Base-by-base conservation (phyloP, 2,329 filamentous ascomycete genomes). In the Aspergillus sp. region DNA sequence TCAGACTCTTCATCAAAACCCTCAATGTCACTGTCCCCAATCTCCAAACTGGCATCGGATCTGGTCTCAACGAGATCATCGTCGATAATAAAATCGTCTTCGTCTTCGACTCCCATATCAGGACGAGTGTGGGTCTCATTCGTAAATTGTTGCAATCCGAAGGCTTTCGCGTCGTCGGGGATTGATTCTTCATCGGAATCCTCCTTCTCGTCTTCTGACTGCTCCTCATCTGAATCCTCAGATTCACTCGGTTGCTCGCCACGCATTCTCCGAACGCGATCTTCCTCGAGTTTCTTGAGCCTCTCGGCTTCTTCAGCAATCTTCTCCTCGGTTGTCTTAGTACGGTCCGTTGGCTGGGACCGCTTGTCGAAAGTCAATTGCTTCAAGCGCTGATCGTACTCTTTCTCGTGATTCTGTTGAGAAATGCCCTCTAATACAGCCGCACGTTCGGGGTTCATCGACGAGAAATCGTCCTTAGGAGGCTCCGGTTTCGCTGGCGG, bases 21-120 rank as follows among this genome's bases (percentile, higher is more conserved):
- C 35, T 85, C 83, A 22, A 52, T 50, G 44, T 70, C 68, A 41
- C 62, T 71, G 23, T 68, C 68, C 39, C 63, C 64, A 48, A 72
- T 57, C n/a, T 66, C 68, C 5, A 69, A 58, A 25, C 71, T 72
- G 27, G 62, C 66, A 43, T 73, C 67, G n/a, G 88, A 91, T 33
- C 83, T 87, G 56, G 84, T 90, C 10, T 90, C 90, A 30, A 96
- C 79, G 13, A 97, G 77, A 61, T 95, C 86, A 53, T 93, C 88
- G 50, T 97, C 91, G 52, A 96, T 83, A 22, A 91, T 65, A 60
- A 97, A 97, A 58, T 96, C 89, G 59, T 97, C 91, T 63, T 97
- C 91, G 57, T 96, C 91, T 55, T 95, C 90, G 30, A 95, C 84
- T 5, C 83, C 87, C 15, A 90, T 60, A 20, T 74, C 70, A 33